Base-by-base conservation (phyloP, 495 filamentous ascomycete genomes). In the Neurospora sp. region DNA sequence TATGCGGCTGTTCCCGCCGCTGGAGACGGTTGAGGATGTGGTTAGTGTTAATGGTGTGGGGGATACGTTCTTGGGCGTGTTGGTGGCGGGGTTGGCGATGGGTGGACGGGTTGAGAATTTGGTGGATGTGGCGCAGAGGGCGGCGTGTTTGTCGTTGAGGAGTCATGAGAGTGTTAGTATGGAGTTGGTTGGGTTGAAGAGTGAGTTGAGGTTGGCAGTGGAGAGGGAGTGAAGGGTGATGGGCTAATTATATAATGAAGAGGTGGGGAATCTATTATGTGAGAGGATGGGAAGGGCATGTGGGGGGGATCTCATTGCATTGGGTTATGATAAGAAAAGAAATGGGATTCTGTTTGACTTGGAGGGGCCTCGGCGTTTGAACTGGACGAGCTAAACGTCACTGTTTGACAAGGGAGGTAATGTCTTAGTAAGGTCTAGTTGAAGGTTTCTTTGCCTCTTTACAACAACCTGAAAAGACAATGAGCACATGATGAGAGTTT, bases 1-100 rank as follows among this genome's bases (percentile, higher is more conserved):
- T 76, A 92, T 98, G 89, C 85, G 92, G 45, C 79, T 94, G 31
- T 96, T 93, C 80, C 87, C 90, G 0, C 84, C 91, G 16, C 86
- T 85, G 3, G 89, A 92, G 81, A 78, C 82, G n/a, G 82, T 97
- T 1, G 80, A 86, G 18, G 87, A 93, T 39, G 84, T 97, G 5
- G 90, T 95, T 14, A 95, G 92, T 74, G 96, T 98, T 14, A 99
- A 98, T 78, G 96, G 94, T 0, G 94, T 93, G 0, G 96, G 96
- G 6, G 96, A 99, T 82, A 98, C 96, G 0, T 93, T 98, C 75
- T 82, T 96, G 3, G 96, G 95, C 4, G 91, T 93, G 18, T 47
- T 97, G 40, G 82, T 97, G 31, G 90, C 93, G 1, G 91, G 92
- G 3, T 72, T 88, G 72, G 82, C 85, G 20, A 81, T 81, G 73